Conservation (phyloP, 306 rosid genomes). For the Hippophae tibetana region DNA sequence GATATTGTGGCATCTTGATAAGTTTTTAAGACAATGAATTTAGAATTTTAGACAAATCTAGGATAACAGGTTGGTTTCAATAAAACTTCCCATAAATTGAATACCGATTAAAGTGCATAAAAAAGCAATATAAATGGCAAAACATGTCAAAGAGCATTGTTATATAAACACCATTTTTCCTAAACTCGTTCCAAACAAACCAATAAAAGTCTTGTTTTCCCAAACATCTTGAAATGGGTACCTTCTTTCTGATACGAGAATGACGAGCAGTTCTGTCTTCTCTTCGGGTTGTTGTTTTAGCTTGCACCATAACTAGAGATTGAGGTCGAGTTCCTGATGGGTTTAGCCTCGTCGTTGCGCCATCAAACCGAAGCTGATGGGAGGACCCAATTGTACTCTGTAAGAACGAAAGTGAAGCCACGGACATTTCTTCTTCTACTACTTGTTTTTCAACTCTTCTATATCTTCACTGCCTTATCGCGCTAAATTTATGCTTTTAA, state of each 20-base stretch:
- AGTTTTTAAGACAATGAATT: too few relatives aligned
- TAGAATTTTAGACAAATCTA: too few relatives aligned
- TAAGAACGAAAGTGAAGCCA: not conserved
- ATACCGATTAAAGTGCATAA: too few relatives aligned
- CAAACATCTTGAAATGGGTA: not conserved
- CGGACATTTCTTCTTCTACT: not conserved
- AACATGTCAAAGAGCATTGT: too few relatives aligned
- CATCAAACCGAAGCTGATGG: not conserved
- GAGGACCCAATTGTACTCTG: not conserved
- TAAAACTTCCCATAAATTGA: too few relatives aligned
- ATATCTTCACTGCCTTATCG: not conserved
- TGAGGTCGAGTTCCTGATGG: constrained; percentile 1
- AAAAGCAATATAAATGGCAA: too few relatives aligned
- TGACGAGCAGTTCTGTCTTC: constrained; percentile 71
- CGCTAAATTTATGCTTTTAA: not conserved
- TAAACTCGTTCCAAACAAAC: not conserved
- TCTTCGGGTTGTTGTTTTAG: constrained; percentile 39
- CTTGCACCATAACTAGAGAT: constrained; percentile 34
- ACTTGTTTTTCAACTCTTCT: not conserved
- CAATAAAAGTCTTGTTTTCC: not conserved
- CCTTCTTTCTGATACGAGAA: constrained; percentile 53
- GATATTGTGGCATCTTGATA: too few relatives aligned
- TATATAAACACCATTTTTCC: too few relatives aligned
- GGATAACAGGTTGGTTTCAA: too few relatives aligned
- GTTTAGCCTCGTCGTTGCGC: not conserved